A percentile compares a stretch with the other conserved stretches of the same genome.
phyloP scores from a whole-genome alignment of 139 green algal genomes.

The Edaphochlamys debaryana region DNA sequence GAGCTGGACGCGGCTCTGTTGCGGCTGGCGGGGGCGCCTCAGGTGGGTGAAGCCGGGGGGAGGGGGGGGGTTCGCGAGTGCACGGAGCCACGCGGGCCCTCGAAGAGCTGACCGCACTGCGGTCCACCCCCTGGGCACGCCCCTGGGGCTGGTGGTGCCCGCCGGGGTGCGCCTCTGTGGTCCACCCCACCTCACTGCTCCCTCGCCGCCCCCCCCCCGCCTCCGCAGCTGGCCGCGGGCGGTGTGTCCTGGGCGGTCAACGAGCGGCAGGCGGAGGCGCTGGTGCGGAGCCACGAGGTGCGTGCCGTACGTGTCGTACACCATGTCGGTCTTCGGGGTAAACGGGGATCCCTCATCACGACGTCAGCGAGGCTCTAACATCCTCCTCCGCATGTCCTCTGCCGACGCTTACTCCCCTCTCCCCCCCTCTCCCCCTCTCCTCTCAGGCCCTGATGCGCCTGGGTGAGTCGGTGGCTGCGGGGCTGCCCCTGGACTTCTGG shows the following conservation, averaged over 20 bases:
- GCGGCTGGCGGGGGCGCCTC: slow-evolving; percentile 45
- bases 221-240: slow-evolving; percentile 65
- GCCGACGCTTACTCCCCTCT: too few species aligned
- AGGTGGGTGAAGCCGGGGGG: too few species aligned
- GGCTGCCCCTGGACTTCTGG: slow-evolving; percentile 95
- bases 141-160: too few species aligned
- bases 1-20: slow-evolving; percentile 47
- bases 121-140: too few species aligned
- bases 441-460: slow-evolving; percentile 62
- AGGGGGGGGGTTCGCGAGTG: too few species aligned
- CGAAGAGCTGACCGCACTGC: too few species aligned
- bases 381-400: not conserved
- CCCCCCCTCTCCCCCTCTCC: not conserved
- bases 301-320: not conserved
- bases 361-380: too few species aligned
- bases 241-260: slow-evolving; percentile 92
- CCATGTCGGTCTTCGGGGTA: too few species aligned
- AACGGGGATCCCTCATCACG: too few species aligned
- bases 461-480: slow-evolving; percentile 68
- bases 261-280: slow-evolving; percentile 89
- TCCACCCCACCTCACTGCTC: too few species aligned
- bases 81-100: too few species aligned
- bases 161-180: too few species aligned
- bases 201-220: not conserved
- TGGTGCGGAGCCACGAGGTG: slow-evolving; percentile 72